A percentile compares a stretch with the other conserved stretches of the same genome.
These are phyloP conservation scores for Suhomyces terraborum DNA, from an alignment of 1,139 yeast species.

Conservation along the genomic window DNA sequence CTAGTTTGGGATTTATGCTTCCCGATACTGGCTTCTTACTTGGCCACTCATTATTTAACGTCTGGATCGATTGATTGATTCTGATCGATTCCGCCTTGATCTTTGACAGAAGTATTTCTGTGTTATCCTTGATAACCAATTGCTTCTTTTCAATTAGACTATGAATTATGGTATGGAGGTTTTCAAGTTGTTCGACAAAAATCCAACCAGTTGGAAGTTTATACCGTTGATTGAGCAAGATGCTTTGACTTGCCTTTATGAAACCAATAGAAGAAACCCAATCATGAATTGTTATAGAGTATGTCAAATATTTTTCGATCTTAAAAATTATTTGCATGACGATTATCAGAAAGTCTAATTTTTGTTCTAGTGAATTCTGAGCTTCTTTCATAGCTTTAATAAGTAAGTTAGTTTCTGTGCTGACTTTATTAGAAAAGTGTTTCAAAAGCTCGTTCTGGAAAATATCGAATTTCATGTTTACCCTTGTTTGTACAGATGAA, in stretches of 20 bases:
- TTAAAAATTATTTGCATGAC: conserved; percentile 21
- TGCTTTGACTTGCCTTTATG: conserved; percentile 45
- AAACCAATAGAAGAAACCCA: conserved; percentile 32
- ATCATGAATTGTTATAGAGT: conserved; percentile 18
- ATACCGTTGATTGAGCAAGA: conserved; percentile 48
- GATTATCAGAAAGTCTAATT: conserved; percentile 22
- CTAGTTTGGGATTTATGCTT: conserved; percentile 47
- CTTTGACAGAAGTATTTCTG: conserved; percentile 43
- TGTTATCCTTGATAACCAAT: conserved; percentile 43
- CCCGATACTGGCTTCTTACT: conserved; percentile 52
- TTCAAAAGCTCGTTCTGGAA: conserved; percentile 55
- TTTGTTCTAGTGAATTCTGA: conserved; percentile 21
- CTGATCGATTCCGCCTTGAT: conserved; percentile 45
- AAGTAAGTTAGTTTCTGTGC: conserved; percentile 17
- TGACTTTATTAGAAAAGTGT: conserved; percentile 44
- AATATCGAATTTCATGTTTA: conserved; percentile 55
- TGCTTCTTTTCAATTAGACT: conserved; percentile 45
- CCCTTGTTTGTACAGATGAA: conserved; percentile 55
- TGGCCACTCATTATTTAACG: conserved; percentile 47
- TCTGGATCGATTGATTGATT: conserved; percentile 34
- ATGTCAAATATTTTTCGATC: conserved; percentile 21
- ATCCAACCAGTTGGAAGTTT: conserved; percentile 60
- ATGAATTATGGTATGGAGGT: conserved; percentile 46
- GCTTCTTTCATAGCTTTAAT: conserved; percentile 21
- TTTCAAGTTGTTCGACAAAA: conserved; percentile 63